Evolutionary conservation across 176 grass and related monocot species (phyloP), one percentile per base, ranked within the genome.

Genomic region (Pontederia paniculata): DNA sequence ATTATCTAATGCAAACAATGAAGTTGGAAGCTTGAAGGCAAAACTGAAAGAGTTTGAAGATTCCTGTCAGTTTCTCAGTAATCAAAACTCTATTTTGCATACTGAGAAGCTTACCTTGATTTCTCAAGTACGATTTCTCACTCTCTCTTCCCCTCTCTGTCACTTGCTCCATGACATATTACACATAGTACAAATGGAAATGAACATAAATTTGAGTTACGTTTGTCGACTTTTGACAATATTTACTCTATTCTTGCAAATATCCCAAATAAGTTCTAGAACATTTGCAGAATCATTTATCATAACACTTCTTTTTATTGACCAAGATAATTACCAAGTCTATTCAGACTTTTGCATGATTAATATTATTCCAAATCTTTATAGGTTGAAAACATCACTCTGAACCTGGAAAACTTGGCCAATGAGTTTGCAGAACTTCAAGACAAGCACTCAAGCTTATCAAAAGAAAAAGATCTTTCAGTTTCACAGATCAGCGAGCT

Each of bases 401-500:
- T 74, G 45, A 63, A 55, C 57, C 68, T 77, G 78, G 77, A 88
- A 72, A 57, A 62, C 58, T 57, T 91, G 58, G 87, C 84, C 74
- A 63, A 58, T 66, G 76, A 60, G 67, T 81, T 77, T 58, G 67
- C 75, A 0, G 55, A 77, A 48, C 45, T 98, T 23, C 66, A 80
- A 81, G 22, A 77, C 21, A 75, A 77, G 21, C 52, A 82, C 31
- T 80, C 72, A 41, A 76, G 64, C 71, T 55, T 84, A 54, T 77
- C 67, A 47, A 73, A 37, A 71, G 83, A 91, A 51, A 98, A 75
- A 54, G 58, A 91, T 86, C 52, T 80, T 44, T 72, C 66, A 65
- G 58, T 81, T 71, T 75, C 76, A 75, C 80, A 82, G 77, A 25
- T 75, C 42, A 88, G 59, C 60, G 82, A 86, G 45, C 44, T 95